Percentiles rank a stretch among this genome's conserved stretches.
phyloP scores from a whole-genome alignment of 352 stramenopile genomes.

The Nothophytophthora sp. region DNA sequence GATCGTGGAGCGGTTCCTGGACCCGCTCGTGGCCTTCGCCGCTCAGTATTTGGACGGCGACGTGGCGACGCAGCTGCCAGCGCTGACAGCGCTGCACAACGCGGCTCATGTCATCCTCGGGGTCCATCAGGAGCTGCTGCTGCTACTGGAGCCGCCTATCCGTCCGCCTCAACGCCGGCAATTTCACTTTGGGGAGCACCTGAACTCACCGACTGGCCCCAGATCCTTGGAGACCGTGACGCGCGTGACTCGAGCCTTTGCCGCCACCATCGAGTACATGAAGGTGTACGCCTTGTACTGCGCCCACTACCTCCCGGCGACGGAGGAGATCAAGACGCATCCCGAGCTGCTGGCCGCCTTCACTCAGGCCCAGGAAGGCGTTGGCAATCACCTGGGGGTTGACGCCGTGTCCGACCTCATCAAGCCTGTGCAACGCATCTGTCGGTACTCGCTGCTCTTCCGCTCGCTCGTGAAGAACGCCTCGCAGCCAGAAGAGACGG shows the following conservation, averaged over 20 bases:
- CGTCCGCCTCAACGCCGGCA: slow-evolving; percentile 8
- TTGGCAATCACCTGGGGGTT: slow-evolving; percentile 4
- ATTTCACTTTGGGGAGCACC: slow-evolving; percentile 16
- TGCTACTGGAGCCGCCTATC: slow-evolving; percentile 12
- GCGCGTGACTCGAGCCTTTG: slow-evolving; percentile 30
- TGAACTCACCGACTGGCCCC: neutral
- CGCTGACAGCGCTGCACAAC: slow-evolving; percentile 13
- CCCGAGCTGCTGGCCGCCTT: slow-evolving; percentile 33
- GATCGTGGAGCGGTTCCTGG: slow-evolving; percentile 22
- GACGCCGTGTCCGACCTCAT: slow-evolving; percentile 66
- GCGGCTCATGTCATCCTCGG: slow-evolving; percentile 23
- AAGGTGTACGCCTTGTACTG: slow-evolving; percentile 77
- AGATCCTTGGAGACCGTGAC: slow-evolving; percentile 23
- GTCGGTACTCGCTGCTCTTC: slow-evolving; percentile 65
- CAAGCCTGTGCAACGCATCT: slow-evolving; percentile 76
- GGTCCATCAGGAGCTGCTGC: slow-evolving; percentile 26
- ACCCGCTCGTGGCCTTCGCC: slow-evolving; percentile 22
- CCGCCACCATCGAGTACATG: slow-evolving; percentile 58
- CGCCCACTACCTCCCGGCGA: slow-evolving; percentile 45
- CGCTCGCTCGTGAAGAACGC: slow-evolving; percentile 44
- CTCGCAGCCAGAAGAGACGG: slow-evolving; percentile 23
- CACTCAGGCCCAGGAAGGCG: slow-evolving; percentile 13
- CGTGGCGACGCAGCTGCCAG: slow-evolving; percentile 13
- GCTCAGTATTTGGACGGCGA: slow-evolving; percentile 2
- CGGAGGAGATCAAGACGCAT: slow-evolving; percentile 46